Percentiles rank a stretch among this genome's conserved stretches.
phyloP scores from a whole-genome alignment of 805 yeast genomes.

The Candida xyloterini region DNA sequence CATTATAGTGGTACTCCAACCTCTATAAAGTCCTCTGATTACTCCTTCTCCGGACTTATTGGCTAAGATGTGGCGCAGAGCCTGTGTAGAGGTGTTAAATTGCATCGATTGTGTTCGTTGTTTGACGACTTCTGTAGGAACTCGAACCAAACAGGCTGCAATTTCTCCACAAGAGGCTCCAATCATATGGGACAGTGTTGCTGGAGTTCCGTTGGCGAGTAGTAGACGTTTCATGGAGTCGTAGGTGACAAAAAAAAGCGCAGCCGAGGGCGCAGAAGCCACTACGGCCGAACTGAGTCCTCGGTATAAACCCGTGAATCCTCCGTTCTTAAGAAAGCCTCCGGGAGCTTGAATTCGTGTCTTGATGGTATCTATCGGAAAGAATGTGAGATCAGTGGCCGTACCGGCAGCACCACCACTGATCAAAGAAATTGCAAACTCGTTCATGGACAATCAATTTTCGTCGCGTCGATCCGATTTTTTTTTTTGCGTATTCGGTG shows the following conservation, averaged over 20 bases:
- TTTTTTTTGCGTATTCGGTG: not conserved
- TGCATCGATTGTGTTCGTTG: constrained; percentile 85
- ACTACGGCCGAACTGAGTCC: constrained; percentile 93
- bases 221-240: constrained; percentile 59
- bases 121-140: constrained; percentile 95
- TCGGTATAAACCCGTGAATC: constrained; percentile 83
- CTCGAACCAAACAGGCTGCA: constrained; percentile 90
- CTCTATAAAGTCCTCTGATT: constrained; percentile 78
- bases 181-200: constrained; percentile 69
- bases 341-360: constrained; percentile 94
- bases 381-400: constrained; percentile 88
- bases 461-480: constrained; percentile 6
- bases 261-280: constrained; percentile 90
- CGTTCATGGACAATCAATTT: constrained; percentile 6
- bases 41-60: constrained; percentile 78
- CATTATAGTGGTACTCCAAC: constrained; percentile 89
- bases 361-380: constrained; percentile 94
- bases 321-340: constrained; percentile 91
- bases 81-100: constrained; percentile 56
- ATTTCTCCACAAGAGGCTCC: constrained; percentile 89
- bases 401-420: constrained; percentile 98
- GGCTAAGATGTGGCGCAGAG: constrained; percentile 58
- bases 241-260: constrained; percentile 78
- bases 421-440: constrained; percentile 7
- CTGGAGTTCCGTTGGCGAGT: constrained; percentile 25